Base-by-base conservation (phyloP, 192 early-diverging fungal genomes). In the Funneliformis mosseae region DNA sequence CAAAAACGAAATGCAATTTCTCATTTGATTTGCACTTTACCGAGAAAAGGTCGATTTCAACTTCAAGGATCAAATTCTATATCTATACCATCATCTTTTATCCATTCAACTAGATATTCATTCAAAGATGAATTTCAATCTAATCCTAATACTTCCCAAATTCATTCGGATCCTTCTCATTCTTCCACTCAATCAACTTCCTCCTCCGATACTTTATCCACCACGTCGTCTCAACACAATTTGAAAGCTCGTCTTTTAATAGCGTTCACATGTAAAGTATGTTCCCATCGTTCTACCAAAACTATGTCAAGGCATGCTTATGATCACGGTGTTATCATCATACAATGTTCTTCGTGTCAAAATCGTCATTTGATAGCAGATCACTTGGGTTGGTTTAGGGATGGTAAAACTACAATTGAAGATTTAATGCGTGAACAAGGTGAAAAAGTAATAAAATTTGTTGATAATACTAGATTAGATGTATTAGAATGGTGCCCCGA, bases 321-420 rank as follows among this genome's bases (percentile, higher is more conserved):
- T 82, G 81, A 90, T 28, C 91, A 92, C 8, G 98, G 98, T 18
- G 97, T 99, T 5, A 96, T 99, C 14, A 89, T 99, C 73, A 97
- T 98, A 70, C 90, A 92, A 82, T 99, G 97, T 82, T 93, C 96
- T 43, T 88, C 88, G 14, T 99, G 98, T 88, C 89, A 93, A 81
- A 96, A 94, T 80, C 86, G 91, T 16, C 98, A 99, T 83, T 82
- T 99, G 73, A 98, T 99, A 85, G 98, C 98, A 1, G 98, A 99
- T 82, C 94, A 99, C 88, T 83, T 98, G 67, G 98, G 97, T 1
- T 99, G 97, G 97, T 99, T 95, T 85, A 87, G 85, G 83, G 95
- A 88, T 82, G 83, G 83, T 1, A 89, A 82, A 38, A 86, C 89
- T 16, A 97, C 90, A 14, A 88, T 99, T 48, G 95, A 97, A 83